phyloP scores from a whole-genome alignment of 805 yeast species.

The Candida boleticola region DNA sequence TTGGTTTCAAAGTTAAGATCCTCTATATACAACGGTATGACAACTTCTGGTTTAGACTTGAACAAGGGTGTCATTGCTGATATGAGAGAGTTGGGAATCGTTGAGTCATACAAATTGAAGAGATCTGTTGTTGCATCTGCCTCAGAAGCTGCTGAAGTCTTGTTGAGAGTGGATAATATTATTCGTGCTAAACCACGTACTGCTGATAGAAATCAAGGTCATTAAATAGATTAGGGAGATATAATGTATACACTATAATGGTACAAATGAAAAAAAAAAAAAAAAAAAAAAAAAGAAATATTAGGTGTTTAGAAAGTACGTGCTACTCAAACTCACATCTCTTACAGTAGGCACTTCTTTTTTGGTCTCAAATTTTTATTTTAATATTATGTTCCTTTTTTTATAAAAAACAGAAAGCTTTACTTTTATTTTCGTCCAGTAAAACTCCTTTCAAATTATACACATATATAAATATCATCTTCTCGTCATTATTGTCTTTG shows the following conservation, averaged over 20 bases:
- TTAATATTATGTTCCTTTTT: no score
- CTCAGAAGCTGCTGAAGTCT: constrained; percentile 96
- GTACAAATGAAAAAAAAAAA: no score
- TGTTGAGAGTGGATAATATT: constrained; percentile 93
- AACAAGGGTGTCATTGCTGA: constrained; percentile 84
- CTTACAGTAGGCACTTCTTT: neutral
- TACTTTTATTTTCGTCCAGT: no score
- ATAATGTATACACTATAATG: neutral
- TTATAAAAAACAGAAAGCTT: no score
- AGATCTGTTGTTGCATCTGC: constrained; percentile 93
- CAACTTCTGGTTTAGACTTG: constrained; percentile 88
- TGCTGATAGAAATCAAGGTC: constrained; percentile 68
- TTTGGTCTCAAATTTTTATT: no score
- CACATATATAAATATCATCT: neutral
- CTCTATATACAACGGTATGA: constrained; percentile 86
- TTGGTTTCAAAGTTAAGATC: constrained; percentile 87
- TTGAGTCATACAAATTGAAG: constrained; percentile 90
- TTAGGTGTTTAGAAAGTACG: no score
- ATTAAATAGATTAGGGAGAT: constrained; percentile 3
- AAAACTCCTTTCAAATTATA: neutral
- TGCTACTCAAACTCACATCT: no score
- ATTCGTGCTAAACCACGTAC: constrained; percentile 97
- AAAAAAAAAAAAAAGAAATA: no score
- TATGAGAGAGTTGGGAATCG: constrained; percentile 90
- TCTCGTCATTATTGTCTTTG: constrained; percentile 2